Base-by-base conservation (phyloP, 2,329 filamentous ascomycete genomes). In the Scopulariopsis brevicaulis region DNA sequence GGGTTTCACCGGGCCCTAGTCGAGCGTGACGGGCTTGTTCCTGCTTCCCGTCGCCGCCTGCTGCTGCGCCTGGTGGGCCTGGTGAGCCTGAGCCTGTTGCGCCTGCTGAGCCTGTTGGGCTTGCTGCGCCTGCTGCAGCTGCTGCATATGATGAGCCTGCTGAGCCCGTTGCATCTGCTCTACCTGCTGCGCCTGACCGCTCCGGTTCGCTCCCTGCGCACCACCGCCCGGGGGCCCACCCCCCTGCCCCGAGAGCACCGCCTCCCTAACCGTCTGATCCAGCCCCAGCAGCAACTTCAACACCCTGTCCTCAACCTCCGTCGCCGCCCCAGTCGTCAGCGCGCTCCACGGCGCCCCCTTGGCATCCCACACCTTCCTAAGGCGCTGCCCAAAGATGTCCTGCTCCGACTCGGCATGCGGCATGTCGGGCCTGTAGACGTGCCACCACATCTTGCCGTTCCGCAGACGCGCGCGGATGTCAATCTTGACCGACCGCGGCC, bases 371-470 rank as follows among this genome's bases (percentile, higher is more conserved):
- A 69, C 63, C 57, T 62, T 68, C 57, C 60, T 63, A 14, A 59
- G 43, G 34, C 53, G 51, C 57, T 55, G 57, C 28, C n/a, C 40
- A 53, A 59, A 55, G 15, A 37, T 25, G 53, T 59, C 57, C 15
- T 25, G 40, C 53, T 22, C 25, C 20, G 46, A 37, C n/a, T 43
- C 37, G 11, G 24, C 37, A n/a, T 20, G 6, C 15, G 32, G 12
- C 37, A 24, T 28, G 34, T 55, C 68, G 11, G 65, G 61, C 4
- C 75, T 74, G 61, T 69, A 71, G 3, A 83, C 66, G 59, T 77
- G 74, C 81, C 81, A 85, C 70, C 74, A 77, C 3, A 73, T 65
- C 52, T 74, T 71, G 25, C 76, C 78, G 43, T 73, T 73, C 18
- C 79, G 76, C 11, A 72, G 68, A 8, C 55, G 58, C 15, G 55